These are phyloP conservation scores for Scleroderma bovista DNA, from an alignment of 768 basidiomycete genomes.

Conservation along the genomic window DNA sequence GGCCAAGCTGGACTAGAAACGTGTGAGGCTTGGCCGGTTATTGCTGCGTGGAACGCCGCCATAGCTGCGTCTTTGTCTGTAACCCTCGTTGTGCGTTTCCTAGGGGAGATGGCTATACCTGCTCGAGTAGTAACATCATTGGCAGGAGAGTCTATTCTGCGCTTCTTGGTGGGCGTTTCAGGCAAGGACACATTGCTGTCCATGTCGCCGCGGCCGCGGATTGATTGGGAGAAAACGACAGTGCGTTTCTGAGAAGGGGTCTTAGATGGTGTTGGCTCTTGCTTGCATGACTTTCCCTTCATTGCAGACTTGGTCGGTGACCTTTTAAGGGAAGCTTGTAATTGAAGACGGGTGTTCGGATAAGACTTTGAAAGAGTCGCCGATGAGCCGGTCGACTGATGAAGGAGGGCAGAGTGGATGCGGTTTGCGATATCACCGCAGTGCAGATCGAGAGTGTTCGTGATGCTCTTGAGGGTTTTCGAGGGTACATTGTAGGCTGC, in stretches of 20 bases:
- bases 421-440: slow-evolving; percentile 22
- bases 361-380: not conserved
- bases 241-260: slow-evolving; percentile 36
- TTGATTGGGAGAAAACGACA: slow-evolving; percentile 10
- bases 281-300: slow-evolving; percentile 11
- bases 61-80: not conserved
- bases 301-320: slow-evolving; percentile 14
- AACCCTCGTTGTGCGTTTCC: not conserved
- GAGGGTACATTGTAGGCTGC: slow-evolving; percentile 10
- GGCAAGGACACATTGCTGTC: slow-evolving; percentile 25
- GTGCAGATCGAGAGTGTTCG: slow-evolving; percentile 16
- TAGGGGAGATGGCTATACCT: slow-evolving; percentile 8
- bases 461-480: slow-evolving; percentile 15
- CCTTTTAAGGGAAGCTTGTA: slow-evolving; percentile 12
- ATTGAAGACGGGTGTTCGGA: too few relatives aligned
- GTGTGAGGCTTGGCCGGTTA: slow-evolving; percentile 1
- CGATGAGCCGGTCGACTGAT: slow-evolving; percentile 1
- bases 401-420: slow-evolving; percentile 12
- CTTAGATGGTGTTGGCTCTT: slow-evolving; percentile 18
- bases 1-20: not conserved
- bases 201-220: slow-evolving; percentile 7
- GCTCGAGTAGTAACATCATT: slow-evolving; percentile 6
- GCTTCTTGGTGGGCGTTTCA: slow-evolving; percentile 40
- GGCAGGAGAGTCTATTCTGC: slow-evolving; percentile 23
- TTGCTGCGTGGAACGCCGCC: slow-evolving; percentile 15